Percentiles rank a stretch among this genome's conserved stretches.
phyloP scores from a whole-genome alignment of 2,329 filamentous ascomycete species.

The Beauveria bassiana region DNA sequence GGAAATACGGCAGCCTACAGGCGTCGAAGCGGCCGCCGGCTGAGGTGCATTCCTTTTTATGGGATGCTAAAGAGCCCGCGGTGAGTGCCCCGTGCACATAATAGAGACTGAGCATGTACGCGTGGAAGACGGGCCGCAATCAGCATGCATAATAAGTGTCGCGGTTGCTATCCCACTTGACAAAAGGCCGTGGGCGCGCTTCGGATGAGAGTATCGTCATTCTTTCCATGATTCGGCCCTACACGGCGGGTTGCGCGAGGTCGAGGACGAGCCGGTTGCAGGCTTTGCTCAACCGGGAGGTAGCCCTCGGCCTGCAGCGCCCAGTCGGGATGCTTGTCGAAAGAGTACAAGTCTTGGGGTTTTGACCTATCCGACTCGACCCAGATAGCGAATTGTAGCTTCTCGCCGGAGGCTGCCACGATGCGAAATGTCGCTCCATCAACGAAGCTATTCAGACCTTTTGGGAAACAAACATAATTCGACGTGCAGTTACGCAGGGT shows the following conservation, averaged over 20 bases:
- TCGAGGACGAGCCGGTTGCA: no score
- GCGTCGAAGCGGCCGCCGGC: slow-evolving; percentile 58
- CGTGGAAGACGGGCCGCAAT: slow-evolving; percentile 44
- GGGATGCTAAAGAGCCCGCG: no score
- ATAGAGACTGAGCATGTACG: slow-evolving; percentile 57
- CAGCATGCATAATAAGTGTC: slow-evolving; percentile 52
- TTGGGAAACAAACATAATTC: slow-evolving; percentile 50
- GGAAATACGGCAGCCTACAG: slow-evolving; percentile 56
- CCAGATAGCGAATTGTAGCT: slow-evolving; percentile 56
- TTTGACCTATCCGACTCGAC: slow-evolving; percentile 63
- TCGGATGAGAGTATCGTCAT: slow-evolving; percentile 44
- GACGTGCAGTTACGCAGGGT: slow-evolving; percentile 57
- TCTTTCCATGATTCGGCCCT: slow-evolving; percentile 51
- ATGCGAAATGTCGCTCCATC: slow-evolving; percentile 40
- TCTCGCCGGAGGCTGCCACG: slow-evolving; percentile 36
- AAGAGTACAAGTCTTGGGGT: slow-evolving; percentile 47
- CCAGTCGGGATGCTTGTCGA: slow-evolving; percentile 57
- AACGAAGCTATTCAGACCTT: slow-evolving; percentile 45
- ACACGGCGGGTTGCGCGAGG: slow-evolving; percentile 36
- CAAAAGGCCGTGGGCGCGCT: slow-evolving; percentile 49
- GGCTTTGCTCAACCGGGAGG: slow-evolving; percentile 16
- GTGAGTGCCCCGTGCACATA: slow-evolving; percentile 53
- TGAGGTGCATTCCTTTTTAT: slow-evolving; percentile 56
- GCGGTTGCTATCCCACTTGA: slow-evolving; percentile 63
- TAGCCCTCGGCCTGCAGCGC: slow-evolving; percentile 47